Evolutionary conservation across 257 asterid species (phyloP), one percentile per base, ranked within the genome.

Genomic region (Marsdenia floribunda): DNA sequence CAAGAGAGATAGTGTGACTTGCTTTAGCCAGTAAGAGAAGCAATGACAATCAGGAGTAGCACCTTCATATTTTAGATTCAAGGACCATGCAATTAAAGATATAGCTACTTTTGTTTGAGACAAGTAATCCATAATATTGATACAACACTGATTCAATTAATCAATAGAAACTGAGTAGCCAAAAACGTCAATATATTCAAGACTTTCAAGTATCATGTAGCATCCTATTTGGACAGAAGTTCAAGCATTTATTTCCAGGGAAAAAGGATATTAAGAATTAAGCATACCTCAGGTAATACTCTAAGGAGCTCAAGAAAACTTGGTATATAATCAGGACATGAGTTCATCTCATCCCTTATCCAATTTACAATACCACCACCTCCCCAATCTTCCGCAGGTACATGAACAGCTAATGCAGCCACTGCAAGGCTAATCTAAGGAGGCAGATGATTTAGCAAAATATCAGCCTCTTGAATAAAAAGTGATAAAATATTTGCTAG

Each of bases 341-440:
- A 83, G 76, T 89, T 90, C 96, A 95, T 95, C 84, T 90, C 97
- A 81, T 87, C 92, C 84, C 89, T 84, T 57, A 91, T 85, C 99
- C 99, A 95, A 76, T 85, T 86, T 53, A 93, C 82, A 79, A 95
- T 86, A 79, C 99, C 97, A 74, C 97, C 96, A 84, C 90, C 93
- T 76, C 98, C 98, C 99, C 98, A 95, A 65, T 90, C 96, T 77
- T 90, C 90, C 33, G 91, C 90, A 70, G 98, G 89, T 68, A 92
- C 98, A 82, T 95, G 99, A 80, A 92, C 96, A 78, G 99, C 96
- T 86, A 95, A 86, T 80, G 98, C 98, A 83, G 98, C 99, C 80
- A 95, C 96, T 74, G 99, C 99, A 83, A 95, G 97, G 77, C 99
- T 92, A 87, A 95, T 95, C 98, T 95, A 88, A 85, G 87, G 60